Percentiles rank a stretch among this genome's conserved stretches.
These are phyloP conservation scores for Backusella luteola DNA, from an alignment of 192 early-diverging fungal genomes.

Conservation along the genomic window DNA sequence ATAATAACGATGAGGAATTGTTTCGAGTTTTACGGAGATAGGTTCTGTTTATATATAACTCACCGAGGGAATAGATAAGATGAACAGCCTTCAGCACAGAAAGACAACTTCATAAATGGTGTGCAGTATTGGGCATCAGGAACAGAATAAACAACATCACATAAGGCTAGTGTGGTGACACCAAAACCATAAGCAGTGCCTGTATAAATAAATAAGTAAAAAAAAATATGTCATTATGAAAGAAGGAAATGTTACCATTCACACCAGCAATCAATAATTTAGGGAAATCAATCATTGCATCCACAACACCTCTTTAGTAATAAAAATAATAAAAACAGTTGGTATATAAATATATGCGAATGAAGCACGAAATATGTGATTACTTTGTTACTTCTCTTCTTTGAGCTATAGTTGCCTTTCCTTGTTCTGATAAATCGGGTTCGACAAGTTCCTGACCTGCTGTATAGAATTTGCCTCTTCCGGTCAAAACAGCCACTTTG, in stretches of 20 bases:
- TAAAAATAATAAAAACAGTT: neutral
- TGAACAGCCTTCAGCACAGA: slow-evolving; percentile 76
- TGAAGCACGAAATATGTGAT: neutral
- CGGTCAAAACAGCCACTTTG: slow-evolving; percentile 64
- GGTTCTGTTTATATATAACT: neutral
- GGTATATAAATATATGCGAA: neutral
- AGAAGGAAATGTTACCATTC: slow-evolving; percentile 45
- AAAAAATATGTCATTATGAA: neutral
- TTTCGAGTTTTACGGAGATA: neutral
- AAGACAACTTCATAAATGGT: slow-evolving; percentile 74
- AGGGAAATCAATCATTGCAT: slow-evolving; percentile 58
- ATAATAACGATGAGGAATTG: neutral
- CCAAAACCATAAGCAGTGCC: slow-evolving; percentile 69
- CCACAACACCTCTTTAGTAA: slow-evolving; percentile 18
- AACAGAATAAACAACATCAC: slow-evolving; percentile 66
- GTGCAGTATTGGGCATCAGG: slow-evolving; percentile 66
- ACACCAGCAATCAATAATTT: slow-evolving; percentile 69
- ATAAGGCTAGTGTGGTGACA: slow-evolving; percentile 64
- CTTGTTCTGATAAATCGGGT: slow-evolving; percentile 9
- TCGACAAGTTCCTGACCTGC: slow-evolving; percentile 61
- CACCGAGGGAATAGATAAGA: slow-evolving; percentile 63
- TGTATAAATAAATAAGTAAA: slow-evolving; percentile 6
- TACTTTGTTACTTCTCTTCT: neutral
- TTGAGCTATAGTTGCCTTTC: neutral
- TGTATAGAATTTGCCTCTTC: slow-evolving; percentile 62